Base-by-base conservation (phyloP, 2,329 filamentous ascomycete species). In the Fusarium oligoseptatum region DNA sequence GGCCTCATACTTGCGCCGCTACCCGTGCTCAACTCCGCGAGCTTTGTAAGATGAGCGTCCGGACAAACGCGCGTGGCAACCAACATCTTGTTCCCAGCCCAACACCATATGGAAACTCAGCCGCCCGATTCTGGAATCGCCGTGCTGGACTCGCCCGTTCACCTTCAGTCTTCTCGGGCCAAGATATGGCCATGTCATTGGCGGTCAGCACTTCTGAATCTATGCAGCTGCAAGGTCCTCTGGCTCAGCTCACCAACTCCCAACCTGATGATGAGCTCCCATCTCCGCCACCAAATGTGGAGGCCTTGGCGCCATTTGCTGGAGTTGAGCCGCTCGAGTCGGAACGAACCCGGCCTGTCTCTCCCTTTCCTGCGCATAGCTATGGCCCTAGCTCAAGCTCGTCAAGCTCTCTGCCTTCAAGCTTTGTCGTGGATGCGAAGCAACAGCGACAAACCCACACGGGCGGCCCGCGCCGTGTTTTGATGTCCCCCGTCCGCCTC, bases 311-410 rank as follows among this genome's bases (percentile, higher is more conserved):
- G n/a, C 55, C 57, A 17, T 60, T 63, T 24, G 57, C 57, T 48
- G 75, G 67, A 24, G 45, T 69, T n/a, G 76, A 75, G 34, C 74
- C 76, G 27, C 68, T 80, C 22, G 77, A 74, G 64, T 76, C 75
- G 2, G 77, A 76, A 56, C 75, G 81, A 55, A 79, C 80, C 12
- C 84, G 85, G 4, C 84, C 90, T 4, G 88, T 86, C 2, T 90
- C 89, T 4, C 89, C 89, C 0, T 91, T 92, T 69, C 82, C 84
- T 22, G 86, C 89, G 36, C 87, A 85, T 70, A 92, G 89, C 74
- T 92, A 92, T 73, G 90, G 90, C 0, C 90, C 90, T 2, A 91
- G 88, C 80, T 90, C 89, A 14, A 91, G 88, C 80, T 90, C 89
- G 14, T 90, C 90, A 5, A 84, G 82, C 20, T 84, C 85, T 0